A percentile compares a stretch with the other conserved stretches of the same genome.
Conservation (phyloP, 306 rosid species). For the Malus domestica region ASM211411v1 NC_041789.1:28765001-28765500, state of each 20-base stretch:
- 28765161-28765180: not conserved
- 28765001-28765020: no score
- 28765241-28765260: conserved; percentile 83
- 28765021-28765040: no score
- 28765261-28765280: conserved; percentile 54
- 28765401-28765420: conserved; percentile 87
- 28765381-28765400: conserved; percentile 65
- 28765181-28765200: conserved; percentile 41
- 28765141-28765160: no score
- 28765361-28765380: conserved; percentile 70
- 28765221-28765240: conserved; percentile 53
- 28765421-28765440: conserved; percentile 50
- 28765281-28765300: conserved; percentile 92
- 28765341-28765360: conserved; percentile 80
- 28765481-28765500: no score
- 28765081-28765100: no score
- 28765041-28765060: no score
- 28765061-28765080: no score
- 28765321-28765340: conserved; percentile 69
- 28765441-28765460: not conserved
- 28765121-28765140: not conserved
- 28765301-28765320: conserved; percentile 90
- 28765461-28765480: not conserved
- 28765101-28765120: no score
- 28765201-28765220: conserved; percentile 56